A percentile compares a stretch with the other conserved stretches of the same genome.
Conservation (phyloP, 768 basidiomycete genomes). For the Stropharia rugosoannulata region DNA sequence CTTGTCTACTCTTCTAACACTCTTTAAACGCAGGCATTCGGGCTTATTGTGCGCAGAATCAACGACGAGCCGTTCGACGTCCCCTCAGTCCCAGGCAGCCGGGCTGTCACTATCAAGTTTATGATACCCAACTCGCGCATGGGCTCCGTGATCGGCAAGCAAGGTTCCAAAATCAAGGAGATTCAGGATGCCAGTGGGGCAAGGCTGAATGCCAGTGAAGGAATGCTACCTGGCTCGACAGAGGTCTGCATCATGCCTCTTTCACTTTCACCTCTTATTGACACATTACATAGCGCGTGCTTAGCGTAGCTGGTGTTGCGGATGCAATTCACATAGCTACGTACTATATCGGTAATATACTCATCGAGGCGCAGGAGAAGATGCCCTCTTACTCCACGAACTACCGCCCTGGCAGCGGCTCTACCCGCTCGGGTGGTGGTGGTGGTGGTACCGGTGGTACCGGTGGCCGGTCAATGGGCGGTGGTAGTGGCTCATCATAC, state of each 20-base stretch:
- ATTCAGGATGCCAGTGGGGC: constrained; percentile 99
- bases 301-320: constrained; percentile 97
- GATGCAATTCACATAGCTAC: constrained; percentile 99
- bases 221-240: constrained; percentile 98
- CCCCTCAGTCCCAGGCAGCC: constrained; percentile 95
- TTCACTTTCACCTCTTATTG: constrained; percentile 13
- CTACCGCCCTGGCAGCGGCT: constrained; percentile 66
- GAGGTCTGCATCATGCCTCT: constrained; percentile 60
- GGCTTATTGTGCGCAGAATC: constrained; percentile 96
- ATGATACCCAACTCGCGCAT: constrained; percentile 99
- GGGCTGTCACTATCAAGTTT: constrained; percentile 98
- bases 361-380: constrained; percentile 89
- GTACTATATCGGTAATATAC: constrained; percentile 98
- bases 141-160: constrained; percentile 98
- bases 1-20: constrained; percentile 4
- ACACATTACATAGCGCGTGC: constrained; percentile 67
- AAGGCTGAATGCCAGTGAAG: constrained; percentile 93
- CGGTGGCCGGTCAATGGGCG: constrained; percentile 2
- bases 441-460: constrained; percentile 39
- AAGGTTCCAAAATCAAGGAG: constrained; percentile 98
- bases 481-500: constrained; percentile 56
- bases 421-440: constrained; percentile 3
- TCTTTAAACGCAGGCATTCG: constrained; percentile 73
- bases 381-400: constrained; percentile 59
- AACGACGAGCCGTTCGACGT: constrained; percentile 99